Conservation (phyloP, 2,329 filamentous ascomycete genomes). For the Neofusicoccum kwambonambiense region DNA sequence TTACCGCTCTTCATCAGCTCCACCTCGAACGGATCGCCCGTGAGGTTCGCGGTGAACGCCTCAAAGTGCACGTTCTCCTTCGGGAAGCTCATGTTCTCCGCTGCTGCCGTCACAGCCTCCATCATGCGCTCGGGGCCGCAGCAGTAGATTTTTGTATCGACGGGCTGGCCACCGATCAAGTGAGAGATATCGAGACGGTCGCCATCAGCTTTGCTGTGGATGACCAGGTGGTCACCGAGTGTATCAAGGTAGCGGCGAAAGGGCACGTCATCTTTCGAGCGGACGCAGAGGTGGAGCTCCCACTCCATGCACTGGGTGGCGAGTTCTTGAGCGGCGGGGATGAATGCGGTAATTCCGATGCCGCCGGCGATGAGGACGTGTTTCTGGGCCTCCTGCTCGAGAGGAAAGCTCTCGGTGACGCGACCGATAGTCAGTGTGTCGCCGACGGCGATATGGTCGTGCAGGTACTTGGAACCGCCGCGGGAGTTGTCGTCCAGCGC, state of each 20-base stretch:
- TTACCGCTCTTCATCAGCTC: constrained; percentile 48
- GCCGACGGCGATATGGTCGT: constrained; percentile 49
- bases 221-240: constrained; percentile 43
- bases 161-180: constrained; percentile 48
- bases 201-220: constrained; percentile 56
- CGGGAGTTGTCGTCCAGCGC: constrained; percentile 55
- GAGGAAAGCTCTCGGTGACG: constrained; percentile 51
- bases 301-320: constrained; percentile 38
- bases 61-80: constrained; percentile 60
- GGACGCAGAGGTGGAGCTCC: constrained; percentile 60
- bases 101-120: constrained; percentile 48
- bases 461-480: constrained; percentile 62
- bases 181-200: constrained; percentile 52
- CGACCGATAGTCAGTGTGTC: constrained; percentile 53
- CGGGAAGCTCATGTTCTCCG: constrained; percentile 44
- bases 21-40: constrained; percentile 61
- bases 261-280: constrained; percentile 52
- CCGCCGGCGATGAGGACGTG: constrained; percentile 65
- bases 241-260: constrained; percentile 51
- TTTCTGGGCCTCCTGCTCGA: constrained; percentile 50
- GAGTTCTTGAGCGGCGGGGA: constrained; percentile 48
- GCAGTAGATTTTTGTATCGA: constrained; percentile 60
- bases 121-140: constrained; percentile 61
- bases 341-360: constrained; percentile 66
- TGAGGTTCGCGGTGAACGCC: constrained; percentile 54